These are phyloP conservation scores for Saccharomyces paradoxus DNA, from an alignment of 805 yeast species.

Conservation along the genomic window DNA sequence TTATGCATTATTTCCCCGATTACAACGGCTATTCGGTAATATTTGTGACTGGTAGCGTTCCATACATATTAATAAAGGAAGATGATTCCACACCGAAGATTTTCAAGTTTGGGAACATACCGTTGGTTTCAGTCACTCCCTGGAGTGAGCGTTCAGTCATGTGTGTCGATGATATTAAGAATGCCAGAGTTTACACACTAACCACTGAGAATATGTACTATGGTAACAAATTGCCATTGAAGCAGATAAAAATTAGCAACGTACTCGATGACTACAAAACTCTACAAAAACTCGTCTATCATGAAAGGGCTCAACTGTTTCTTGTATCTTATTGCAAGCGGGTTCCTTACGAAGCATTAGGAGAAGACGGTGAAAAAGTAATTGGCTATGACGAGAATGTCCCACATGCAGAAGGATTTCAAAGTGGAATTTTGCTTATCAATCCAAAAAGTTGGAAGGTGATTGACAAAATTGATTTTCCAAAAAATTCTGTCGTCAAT, in stretches of 20 bases:
- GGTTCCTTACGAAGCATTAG: slow-evolving; percentile 55
- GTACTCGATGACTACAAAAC: slow-evolving; percentile 33
- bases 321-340: slow-evolving; percentile 53
- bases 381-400: slow-evolving; percentile 43
- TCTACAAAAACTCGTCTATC: slow-evolving; percentile 59
- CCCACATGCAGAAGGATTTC: slow-evolving; percentile 48
- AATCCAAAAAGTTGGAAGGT: slow-evolving; percentile 72
- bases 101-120: slow-evolving; percentile 55
- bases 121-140: slow-evolving; percentile 50
- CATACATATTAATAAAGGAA: slow-evolving; percentile 60
- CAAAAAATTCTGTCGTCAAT: slow-evolving; percentile 52
- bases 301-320: slow-evolving; percentile 54
- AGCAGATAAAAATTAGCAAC: slow-evolving; percentile 40
- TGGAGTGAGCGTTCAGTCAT: slow-evolving; percentile 42
- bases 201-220: slow-evolving; percentile 37
- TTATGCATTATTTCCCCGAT: slow-evolving; percentile 49
- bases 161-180: slow-evolving; percentile 60
- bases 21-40: slow-evolving; percentile 52
- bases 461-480: slow-evolving; percentile 60
- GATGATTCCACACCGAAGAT: slow-evolving; percentile 56
- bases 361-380: slow-evolving; percentile 57
- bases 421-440: slow-evolving; percentile 54
- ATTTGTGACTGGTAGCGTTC: slow-evolving; percentile 65
- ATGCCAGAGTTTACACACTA: slow-evolving; percentile 48
- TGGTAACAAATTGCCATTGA: slow-evolving; percentile 54